phyloP scores from a whole-genome alignment of 495 filamentous ascomycete genomes.

The Penicillium egyptiacum region DNA sequence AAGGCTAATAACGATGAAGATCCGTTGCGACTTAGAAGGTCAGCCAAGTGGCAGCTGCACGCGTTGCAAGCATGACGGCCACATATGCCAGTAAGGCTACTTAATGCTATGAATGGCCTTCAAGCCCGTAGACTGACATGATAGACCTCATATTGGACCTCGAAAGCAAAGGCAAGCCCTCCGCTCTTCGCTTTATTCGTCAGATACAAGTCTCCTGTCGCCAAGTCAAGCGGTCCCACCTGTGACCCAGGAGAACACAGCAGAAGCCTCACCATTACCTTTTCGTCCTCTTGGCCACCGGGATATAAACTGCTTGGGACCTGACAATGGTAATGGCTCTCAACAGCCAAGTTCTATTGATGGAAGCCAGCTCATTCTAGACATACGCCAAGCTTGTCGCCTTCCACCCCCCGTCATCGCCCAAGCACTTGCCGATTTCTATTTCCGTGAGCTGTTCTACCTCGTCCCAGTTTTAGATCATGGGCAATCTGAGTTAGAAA shows the following conservation, averaged over 20 bases:
- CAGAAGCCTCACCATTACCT: neutral
- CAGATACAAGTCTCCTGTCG: neutral
- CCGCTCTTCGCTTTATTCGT: conserved; percentile 2
- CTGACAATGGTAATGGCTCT: neutral
- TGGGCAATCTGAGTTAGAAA: conserved; percentile 1
- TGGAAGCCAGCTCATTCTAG: conserved; percentile 9
- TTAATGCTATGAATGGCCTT: neutral
- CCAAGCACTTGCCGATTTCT: conserved; percentile 17
- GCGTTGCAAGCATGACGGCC: conserved; percentile 9
- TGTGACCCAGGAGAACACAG: neutral
- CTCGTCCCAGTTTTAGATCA: conserved; percentile 17
- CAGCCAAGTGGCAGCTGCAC: conserved; percentile 10
- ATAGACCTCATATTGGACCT: conserved; percentile 11
- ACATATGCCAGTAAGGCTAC: conserved; percentile 8
- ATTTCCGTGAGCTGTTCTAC: conserved; percentile 14
- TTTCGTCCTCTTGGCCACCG: neutral
- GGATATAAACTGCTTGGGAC: neutral
- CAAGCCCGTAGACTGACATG: neutral
- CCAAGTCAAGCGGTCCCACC: neutral
- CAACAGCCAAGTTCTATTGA: conserved; percentile 6
- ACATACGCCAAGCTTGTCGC: conserved; percentile 8
- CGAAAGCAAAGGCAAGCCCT: conserved; percentile 10
- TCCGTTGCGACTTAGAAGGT: conserved; percentile 19
- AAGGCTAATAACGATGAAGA: neutral
- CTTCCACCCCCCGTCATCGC: conserved; percentile 5